phyloP scores from a whole-genome alignment of 2,329 filamentous ascomycete species.

The Aureobasidium sp. region DNA sequence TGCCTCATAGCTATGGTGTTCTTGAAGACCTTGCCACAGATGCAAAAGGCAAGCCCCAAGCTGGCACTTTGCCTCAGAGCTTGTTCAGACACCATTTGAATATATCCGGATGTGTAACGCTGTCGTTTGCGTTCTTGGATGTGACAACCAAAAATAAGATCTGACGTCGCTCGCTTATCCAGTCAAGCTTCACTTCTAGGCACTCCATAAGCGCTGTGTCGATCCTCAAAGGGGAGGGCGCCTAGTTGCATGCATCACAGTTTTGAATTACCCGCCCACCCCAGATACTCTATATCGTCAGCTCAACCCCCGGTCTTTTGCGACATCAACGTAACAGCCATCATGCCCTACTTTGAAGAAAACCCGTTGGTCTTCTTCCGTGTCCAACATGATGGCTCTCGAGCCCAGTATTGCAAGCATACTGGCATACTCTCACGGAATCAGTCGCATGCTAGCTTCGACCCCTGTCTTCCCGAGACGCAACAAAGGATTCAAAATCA shows the following conservation, averaged over 20 bases:
- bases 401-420: neutral
- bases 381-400: neutral
- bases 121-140: neutral
- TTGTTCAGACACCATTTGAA: neutral
- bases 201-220: neutral
- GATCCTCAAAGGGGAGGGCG: neutral
- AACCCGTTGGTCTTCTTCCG: neutral
- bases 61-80: neutral
- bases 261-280: neutral
- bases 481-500: neutral
- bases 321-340: neutral
- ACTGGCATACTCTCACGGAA: neutral
- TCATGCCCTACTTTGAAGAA: neutral
- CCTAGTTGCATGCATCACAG: neutral
- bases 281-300: conserved; percentile 1
- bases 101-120: neutral
- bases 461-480: neutral
- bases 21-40: neutral
- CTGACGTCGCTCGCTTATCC: neutral
- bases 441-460: neutral
- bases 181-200: conserved; percentile 1
- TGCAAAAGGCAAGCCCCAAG: neutral
- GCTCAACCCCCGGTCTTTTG: conserved; percentile 1
- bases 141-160: neutral
- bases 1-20: neutral